Base-by-base conservation (phyloP, 2,329 filamentous ascomycete species). In the Monosporascus sp. region DNA sequence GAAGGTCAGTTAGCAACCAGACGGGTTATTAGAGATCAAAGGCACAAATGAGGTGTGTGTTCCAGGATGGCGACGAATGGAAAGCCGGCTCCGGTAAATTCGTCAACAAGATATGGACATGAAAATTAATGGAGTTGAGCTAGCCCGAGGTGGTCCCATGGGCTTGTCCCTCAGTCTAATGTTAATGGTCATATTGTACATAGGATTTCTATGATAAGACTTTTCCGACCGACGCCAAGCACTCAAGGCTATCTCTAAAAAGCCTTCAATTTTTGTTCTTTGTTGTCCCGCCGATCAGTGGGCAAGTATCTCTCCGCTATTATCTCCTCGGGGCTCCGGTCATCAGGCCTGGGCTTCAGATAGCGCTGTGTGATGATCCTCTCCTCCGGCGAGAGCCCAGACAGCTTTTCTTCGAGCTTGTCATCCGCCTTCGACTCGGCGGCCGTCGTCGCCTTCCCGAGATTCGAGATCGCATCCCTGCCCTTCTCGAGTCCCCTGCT, bases 351-450 rank as follows among this genome's bases (percentile, higher is more conserved):
- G 18, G 52, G 48, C 7, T 53, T 52, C 48, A 65, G 52, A 62
- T 85, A 85, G 60, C 82, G 71, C 64, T 83, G 79, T 48, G 70
- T 73, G 50, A 85, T 67, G 43, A 75, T 72, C 63, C 83, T 76
- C 56, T 80, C 73, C 20, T 79, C 76, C 46, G 72, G 74, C 61
- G 83, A 73, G 17, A 78, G 72, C 2, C 75, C 67, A 5, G 72
- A 60, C 49, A 70, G 41, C 46, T 63, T 52, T 50, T 63, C 64
- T 17, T 64, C 63, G 35, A 51, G 47, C 24, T 59, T 64, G 25
- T 50, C 55, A 45, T 68, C 67, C 8, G 68, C 56, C 61, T 72
- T 72, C 48, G 71, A 64, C 55, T 72, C 70, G 0, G 70, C 70
- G 6, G 66, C 52, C 5, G 66, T 64, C 6, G 70, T 65, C 1